Evolutionary conservation across 345 rosid genomes (phyloP).

Genomic region (Gossypium sturtianum): DNA sequence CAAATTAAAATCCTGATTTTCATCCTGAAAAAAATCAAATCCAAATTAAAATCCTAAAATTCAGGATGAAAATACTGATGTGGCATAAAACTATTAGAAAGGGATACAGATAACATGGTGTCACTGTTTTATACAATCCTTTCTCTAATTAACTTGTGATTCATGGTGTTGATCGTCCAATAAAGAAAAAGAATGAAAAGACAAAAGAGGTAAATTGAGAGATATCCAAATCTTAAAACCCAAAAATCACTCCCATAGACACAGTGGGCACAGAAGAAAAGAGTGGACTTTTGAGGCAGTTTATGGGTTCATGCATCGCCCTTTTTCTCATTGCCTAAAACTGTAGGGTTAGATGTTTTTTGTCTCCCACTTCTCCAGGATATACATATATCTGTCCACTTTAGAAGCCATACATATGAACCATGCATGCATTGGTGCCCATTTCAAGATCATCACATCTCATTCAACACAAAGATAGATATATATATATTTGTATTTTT

Average conservation of each 20-base stretch:
- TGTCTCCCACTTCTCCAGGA: conserved; percentile 6
- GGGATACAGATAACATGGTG: too few relatives aligned
- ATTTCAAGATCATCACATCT: too few relatives aligned
- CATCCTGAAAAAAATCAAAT: too few relatives aligned
- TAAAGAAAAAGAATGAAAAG: too few relatives aligned
- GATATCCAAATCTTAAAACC: neutral
- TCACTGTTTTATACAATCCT: too few relatives aligned
- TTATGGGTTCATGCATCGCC: conserved; percentile 5
- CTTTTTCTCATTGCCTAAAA: conserved; percentile 7
- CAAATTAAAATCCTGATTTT: too few relatives aligned
- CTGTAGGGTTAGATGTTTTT: conserved; percentile 2
- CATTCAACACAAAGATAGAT: too few relatives aligned
- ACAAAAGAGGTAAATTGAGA: neutral
- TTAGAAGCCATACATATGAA: neutral
- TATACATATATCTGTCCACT: neutral
- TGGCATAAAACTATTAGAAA: too few relatives aligned
- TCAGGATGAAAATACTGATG: too few relatives aligned
- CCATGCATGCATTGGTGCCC: neutral
- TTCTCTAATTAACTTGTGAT: too few relatives aligned
- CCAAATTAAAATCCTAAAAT: too few relatives aligned
- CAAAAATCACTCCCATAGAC: neutral
- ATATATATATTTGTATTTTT: too few relatives aligned
- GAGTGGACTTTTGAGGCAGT: neutral
- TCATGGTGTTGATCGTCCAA: neutral
- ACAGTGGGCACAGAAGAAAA: neutral